Conservation (phyloP, 2,329 filamentous ascomycete species). For the Fusarium bulbicola region DNA sequence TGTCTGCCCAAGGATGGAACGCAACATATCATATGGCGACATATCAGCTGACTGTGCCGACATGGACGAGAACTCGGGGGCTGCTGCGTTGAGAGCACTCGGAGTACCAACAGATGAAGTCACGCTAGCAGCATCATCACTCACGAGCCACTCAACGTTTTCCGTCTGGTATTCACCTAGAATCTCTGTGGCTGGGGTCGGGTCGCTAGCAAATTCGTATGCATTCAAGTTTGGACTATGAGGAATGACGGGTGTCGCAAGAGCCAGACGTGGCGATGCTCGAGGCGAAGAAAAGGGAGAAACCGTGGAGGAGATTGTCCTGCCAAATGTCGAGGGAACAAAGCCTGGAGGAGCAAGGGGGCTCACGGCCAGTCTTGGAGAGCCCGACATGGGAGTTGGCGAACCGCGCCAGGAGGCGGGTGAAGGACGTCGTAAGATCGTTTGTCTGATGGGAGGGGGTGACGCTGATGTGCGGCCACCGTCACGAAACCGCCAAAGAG, state of each 20-base stretch:
- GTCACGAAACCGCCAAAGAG: conserved; percentile 85
- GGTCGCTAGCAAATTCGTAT: conserved; percentile 90
- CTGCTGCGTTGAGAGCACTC: conserved; percentile 79
- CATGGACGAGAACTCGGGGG: conserved; percentile 76
- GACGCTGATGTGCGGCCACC: conserved; percentile 72
- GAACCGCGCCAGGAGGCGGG: conserved; percentile 92
- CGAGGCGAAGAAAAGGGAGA: conserved; percentile 95
- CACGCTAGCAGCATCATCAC: conserved; percentile 83
- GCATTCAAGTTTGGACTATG: conserved; percentile 94
- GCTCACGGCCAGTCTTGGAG: conserved; percentile 81
- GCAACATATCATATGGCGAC: conserved; percentile 97
- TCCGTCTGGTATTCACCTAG: conserved; percentile 93
- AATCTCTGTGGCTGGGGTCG: conserved; percentile 81
- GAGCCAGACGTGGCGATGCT: conserved; percentile 88
- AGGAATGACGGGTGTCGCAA: conserved; percentile 89
- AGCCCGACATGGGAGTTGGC: conserved; percentile 82
- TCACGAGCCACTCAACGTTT: conserved; percentile 96
- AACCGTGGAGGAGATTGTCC: conserved; percentile 79
- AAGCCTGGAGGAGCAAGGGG: conserved; percentile 88
- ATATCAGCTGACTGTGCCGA: conserved; percentile 81
- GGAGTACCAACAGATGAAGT: conserved; percentile 76
- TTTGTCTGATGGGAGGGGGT: conserved; percentile 86
- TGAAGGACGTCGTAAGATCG: conserved; percentile 87
- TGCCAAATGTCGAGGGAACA: conserved; percentile 76
- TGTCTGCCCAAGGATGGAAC: conserved; percentile 90